Percentiles rank a stretch among this genome's conserved stretches.
phyloP scores from a whole-genome alignment of 176 grass and related monocot species.

The Cenchrus fungigraminus region DNA sequence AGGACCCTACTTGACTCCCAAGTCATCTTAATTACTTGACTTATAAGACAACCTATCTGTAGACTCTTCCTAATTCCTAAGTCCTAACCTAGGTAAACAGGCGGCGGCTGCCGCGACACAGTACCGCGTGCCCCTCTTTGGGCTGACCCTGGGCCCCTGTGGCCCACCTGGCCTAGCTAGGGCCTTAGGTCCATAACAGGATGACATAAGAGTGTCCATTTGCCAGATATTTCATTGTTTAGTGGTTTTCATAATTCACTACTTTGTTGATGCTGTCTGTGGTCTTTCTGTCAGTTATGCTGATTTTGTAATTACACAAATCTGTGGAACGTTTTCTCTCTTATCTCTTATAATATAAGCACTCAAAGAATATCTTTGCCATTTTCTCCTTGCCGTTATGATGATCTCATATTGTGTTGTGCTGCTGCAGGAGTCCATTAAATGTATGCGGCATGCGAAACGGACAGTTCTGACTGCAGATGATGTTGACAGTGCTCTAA shows the following conservation, averaged over 20 bases:
- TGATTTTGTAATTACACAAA: background rate
- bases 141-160: no score
- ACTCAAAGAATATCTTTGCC: background rate
- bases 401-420: constrained; percentile 8
- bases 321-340: background rate
- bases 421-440: constrained; percentile 78
- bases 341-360: background rate
- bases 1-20: no score
- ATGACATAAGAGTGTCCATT: background rate
- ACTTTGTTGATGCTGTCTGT: background rate
- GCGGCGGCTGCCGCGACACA: no score
- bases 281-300: background rate
- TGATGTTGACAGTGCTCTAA: constrained; percentile 89
- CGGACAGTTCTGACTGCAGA: constrained; percentile 75
- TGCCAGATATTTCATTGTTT: background rate
- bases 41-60: no score
- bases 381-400: constrained; percentile 1
- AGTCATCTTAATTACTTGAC: no score
- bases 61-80: no score
- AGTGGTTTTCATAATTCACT: background rate
- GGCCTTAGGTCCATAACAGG: no score
- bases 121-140: no score
- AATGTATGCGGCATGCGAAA: constrained; percentile 96
- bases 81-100: no score
- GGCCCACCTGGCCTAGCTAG: no score